phyloP scores from a whole-genome alignment of 2,329 filamentous ascomycete species.

The Botrytis medusae region DNA sequence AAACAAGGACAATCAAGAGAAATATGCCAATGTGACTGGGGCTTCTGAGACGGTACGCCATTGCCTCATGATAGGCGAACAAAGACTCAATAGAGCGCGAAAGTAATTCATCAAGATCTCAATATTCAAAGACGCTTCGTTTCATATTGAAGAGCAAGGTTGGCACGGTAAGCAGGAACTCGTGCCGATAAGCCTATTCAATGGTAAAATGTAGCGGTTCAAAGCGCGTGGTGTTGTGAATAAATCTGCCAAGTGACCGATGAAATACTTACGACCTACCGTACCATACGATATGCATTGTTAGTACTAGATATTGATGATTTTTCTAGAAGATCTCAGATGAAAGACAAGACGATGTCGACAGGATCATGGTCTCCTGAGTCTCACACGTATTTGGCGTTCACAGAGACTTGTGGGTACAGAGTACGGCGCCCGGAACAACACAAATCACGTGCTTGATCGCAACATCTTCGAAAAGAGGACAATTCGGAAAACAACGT shows the following conservation, averaged over 20 bases:
- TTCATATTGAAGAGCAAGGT: conserved; percentile 3
- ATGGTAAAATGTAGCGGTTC: neutral
- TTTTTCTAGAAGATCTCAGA: neutral
- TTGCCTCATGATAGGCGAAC: neutral
- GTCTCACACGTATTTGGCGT: neutral
- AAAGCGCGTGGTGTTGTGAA: neutral
- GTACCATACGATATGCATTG: neutral
- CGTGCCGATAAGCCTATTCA: conserved; percentile 19
- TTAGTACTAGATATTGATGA: neutral
- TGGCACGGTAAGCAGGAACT: conserved; percentile 16
- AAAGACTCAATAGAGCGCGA: neutral
- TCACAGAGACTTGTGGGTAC: neutral
- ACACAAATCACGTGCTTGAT: neutral
- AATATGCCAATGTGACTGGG: neutral
- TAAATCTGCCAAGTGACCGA: neutral
- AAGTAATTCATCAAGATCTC: neutral
- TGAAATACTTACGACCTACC: neutral
- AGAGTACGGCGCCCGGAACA: neutral
- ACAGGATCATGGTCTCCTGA: neutral
- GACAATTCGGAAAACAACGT: neutral
- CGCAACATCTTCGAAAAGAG: neutral
- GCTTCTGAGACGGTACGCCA: conserved; percentile 11
- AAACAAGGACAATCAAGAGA: neutral
- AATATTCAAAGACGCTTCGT: neutral
- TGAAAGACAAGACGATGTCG: neutral